Evolutionary conservation across 495 filamentous ascomycete species (phyloP).

Genomic region (Aspergillus ostianus): DNA sequence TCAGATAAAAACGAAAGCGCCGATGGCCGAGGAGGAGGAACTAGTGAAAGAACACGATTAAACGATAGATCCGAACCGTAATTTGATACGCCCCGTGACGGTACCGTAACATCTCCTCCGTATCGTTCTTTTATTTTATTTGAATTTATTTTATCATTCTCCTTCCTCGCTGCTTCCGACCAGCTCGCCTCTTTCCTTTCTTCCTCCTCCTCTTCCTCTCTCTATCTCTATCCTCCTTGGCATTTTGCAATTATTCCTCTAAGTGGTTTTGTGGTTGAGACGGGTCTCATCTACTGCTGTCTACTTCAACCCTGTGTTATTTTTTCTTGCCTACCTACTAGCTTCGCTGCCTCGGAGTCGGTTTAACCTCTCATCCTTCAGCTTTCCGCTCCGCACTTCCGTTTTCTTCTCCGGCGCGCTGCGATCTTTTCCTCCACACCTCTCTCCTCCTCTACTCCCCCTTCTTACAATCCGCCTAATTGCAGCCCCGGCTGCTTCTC

Average conservation of each 20-base stretch:
- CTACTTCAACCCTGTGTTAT: not conserved
- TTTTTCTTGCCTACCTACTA: not conserved
- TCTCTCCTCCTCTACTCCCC: slow-evolving; percentile 7
- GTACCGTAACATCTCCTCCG: not conserved
- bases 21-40: not conserved
- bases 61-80: not conserved
- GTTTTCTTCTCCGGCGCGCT: slow-evolving; percentile 20
- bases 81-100: not conserved
- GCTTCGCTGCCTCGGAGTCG: slow-evolving; percentile 12
- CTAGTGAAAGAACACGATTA: no score
- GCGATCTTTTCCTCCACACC: slow-evolving; percentile 9
- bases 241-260: slow-evolving; percentile 3
- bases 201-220: slow-evolving; percentile 3
- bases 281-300: slow-evolving; percentile 7
- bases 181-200: slow-evolving; percentile 1
- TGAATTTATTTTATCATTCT: slow-evolving; percentile 1
- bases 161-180: not conserved
- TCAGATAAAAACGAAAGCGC: not conserved
- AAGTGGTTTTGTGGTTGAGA: slow-evolving; percentile 2
- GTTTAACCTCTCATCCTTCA: slow-evolving; percentile 7
- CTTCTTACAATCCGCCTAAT: slow-evolving; percentile 4
- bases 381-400: slow-evolving; percentile 20
- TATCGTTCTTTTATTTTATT: not conserved
- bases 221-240: slow-evolving; percentile 3
- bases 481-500: slow-evolving; percentile 33